Evolutionary conservation across 2,329 filamentous ascomycete genomes (phyloP), one percentile per base, ranked within the genome.

Genomic region (Calonectria hongkongensis): DNA sequence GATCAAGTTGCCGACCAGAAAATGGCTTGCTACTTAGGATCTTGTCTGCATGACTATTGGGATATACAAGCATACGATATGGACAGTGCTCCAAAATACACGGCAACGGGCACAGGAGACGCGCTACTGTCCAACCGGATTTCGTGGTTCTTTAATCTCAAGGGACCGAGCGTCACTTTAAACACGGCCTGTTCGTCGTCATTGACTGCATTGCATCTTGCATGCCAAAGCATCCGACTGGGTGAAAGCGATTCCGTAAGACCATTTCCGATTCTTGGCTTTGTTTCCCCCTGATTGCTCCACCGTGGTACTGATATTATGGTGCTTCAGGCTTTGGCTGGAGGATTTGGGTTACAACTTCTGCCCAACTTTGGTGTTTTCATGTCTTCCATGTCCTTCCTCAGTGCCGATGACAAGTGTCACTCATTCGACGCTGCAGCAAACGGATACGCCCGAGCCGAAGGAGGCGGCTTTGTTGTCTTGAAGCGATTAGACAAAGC

Each of bases 401-500:
- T 85, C 0, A 73, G 76, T 0, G 76, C 80, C 2, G 79, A 83
- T n/a, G 77, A 82, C 21, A 65, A 68, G 18, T 83, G 77, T 13
- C 79, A 80, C 62, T 80, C 78, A 18, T 85, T 83, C 21, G 83
- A 84, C n/a, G 41, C 75, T 18, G 71, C 80, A 0, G 83, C 79
- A 0, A 79, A 82, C 39, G 83, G 83, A 0, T 84, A 82, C 47
- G 79, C 75, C 3, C 72, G 82, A 15, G 82, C 81, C 0, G 81
- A 82, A 41, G 74, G 75, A 25, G 62, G 73, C 0, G 68, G 68
- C 5, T 81, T 83, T 0, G 74, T 92, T 0, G 79, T 91, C 0
- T 74, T 92, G 0, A 92, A 92, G 78, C 82, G 79, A 2, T 76
- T 92, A 1, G 81, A 78, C 8, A 79, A 84, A 2, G 91, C 91